Base-by-base conservation (phyloP, 345 rosid genomes). In the Euphorbia tirucalli region DNA sequence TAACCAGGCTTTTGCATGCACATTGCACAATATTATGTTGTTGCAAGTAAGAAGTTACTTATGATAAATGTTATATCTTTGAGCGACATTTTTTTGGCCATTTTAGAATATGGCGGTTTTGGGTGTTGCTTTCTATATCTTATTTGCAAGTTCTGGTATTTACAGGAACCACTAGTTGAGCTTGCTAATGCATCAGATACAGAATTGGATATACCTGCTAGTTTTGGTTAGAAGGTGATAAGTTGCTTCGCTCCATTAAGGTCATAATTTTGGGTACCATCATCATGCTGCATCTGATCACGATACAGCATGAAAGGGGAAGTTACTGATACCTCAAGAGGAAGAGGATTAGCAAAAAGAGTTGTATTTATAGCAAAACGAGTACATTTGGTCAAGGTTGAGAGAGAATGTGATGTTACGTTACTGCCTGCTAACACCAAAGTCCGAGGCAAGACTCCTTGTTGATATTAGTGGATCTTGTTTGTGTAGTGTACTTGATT, bases 141-240 rank as follows among this genome's bases (percentile, higher is more conserved):
- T 73, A 77, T 80, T 30, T 28, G 9, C 0, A 61, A 68, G 59
- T 76, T 74, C 3, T 75, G 68, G 69, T 30, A 69, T 62, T 52
- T 77, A 79, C 89, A 88, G 93, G 93, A 85, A 71, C 79, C 87
- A 21, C 80, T 84, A 67, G 86, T 77, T 54, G 90, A 86, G 85
- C 85, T 85, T 16, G 77, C 83, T 41, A 81, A 83, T 81, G 83
- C 90, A 49, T 88, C 90, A n/a, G 87, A 88, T 79, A 81, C 89
- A 70, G 90, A 85, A 37, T 72, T 86, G 35, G 87, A 83, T 49
- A 74, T 80, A 55, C 85, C 89, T 74, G 79, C 87, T 62, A 86
- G 74, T 66, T 85, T 88, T 72, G 83, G 73, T 76, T 87, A 85
- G 78, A 75, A 85, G 82, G 81, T 65, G 70, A 73, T 24, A 10